Percentiles rank a stretch among this genome's conserved stretches.
Evolutionary conservation across 345 rosid genomes (phyloP).

Genomic region (Pseudoturritis turrita): DNA sequence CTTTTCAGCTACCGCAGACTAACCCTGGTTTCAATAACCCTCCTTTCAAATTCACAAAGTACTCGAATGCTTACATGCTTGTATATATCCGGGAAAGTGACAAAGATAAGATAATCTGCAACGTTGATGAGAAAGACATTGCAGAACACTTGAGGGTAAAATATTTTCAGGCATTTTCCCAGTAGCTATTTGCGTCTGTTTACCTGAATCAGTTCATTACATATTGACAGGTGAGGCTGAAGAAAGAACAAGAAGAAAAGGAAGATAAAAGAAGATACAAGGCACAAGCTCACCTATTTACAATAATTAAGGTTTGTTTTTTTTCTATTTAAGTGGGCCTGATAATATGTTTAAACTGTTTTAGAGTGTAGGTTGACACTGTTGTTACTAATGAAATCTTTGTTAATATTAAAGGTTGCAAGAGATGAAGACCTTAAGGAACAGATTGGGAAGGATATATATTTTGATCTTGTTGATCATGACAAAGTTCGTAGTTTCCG

Average conservation of each 20-base stretch:
- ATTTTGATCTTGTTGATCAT: slow-evolving; percentile 95
- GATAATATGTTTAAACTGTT: neutral
- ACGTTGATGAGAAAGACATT: slow-evolving; percentile 96
- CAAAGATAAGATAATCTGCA: slow-evolving; percentile 92
- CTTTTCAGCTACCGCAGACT: slow-evolving; percentile 71
- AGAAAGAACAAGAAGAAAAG: slow-evolving; percentile 95
- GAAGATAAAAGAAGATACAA: slow-evolving; percentile 83
- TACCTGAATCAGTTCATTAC: slow-evolving; percentile 3
- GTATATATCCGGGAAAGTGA: slow-evolving; percentile 96
- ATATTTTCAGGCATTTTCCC: slow-evolving; percentile 2
- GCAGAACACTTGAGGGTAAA: slow-evolving; percentile 93
- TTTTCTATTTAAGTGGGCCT: neutral
- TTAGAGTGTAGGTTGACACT: neutral
- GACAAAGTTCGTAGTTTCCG: slow-evolving; percentile 92
- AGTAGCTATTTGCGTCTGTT: neutral
- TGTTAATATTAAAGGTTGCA: slow-evolving; percentile 55
- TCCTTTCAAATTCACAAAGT: slow-evolving; percentile 86
- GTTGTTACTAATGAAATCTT: slow-evolving; percentile 5
- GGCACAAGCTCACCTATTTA: slow-evolving; percentile 90
- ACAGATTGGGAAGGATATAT: slow-evolving; percentile 89
- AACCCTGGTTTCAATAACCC: slow-evolving; percentile 94
- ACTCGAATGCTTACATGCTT: slow-evolving; percentile 98
- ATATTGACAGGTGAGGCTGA: slow-evolving; percentile 68
- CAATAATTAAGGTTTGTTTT: slow-evolving; percentile 66
- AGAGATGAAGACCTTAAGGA: slow-evolving; percentile 78